These are phyloP conservation scores for Phlebopus sp. DNA, from an alignment of 1,284 basidiomycete species.

Conservation along the genomic window DNA sequence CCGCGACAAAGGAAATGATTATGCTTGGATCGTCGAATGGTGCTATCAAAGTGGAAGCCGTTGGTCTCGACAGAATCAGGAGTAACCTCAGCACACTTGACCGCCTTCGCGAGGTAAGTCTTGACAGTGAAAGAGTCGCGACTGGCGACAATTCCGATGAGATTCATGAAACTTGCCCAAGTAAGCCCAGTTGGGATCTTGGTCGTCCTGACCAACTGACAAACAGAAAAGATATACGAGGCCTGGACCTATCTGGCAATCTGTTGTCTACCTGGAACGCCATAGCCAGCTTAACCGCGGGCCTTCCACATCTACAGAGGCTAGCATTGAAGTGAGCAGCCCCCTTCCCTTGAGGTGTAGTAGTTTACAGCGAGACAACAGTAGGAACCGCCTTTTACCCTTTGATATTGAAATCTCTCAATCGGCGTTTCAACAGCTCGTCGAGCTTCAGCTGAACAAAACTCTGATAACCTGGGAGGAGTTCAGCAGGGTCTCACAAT, in stretches of 20 bases:
- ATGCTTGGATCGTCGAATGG: constrained; percentile 80
- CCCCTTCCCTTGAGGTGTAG: constrained; percentile 4
- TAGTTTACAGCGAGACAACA: constrained; percentile 33
- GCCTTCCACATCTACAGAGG: constrained; percentile 62
- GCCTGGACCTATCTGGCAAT: constrained; percentile 81
- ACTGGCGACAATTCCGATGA: constrained; percentile 51
- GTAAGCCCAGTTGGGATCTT: constrained; percentile 42
- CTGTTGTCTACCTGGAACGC: constrained; percentile 73
- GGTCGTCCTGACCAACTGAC: constrained; percentile 12
- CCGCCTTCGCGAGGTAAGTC: constrained; percentile 71
- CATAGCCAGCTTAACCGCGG: constrained; percentile 62
- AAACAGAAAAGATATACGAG: constrained; percentile 59
- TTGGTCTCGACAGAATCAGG: constrained; percentile 77
- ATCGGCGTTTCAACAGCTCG: constrained; percentile 53
- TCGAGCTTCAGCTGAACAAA: constrained; percentile 74
- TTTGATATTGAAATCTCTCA: constrained; percentile 30
- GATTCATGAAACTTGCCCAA: constrained; percentile 63
- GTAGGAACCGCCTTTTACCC: constrained; percentile 56
- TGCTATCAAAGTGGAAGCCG: constrained; percentile 83
- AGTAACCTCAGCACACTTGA: constrained; percentile 66
- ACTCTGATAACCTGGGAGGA: constrained; percentile 72
- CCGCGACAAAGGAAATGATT: constrained; percentile 54
- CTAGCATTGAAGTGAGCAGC: constrained; percentile 74
- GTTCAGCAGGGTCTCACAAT: constrained; percentile 49
- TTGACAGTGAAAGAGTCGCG: constrained; percentile 69